phyloP scores from a whole-genome alignment of 2,329 filamentous ascomycete genomes.

The Alternaria tenuissima region DNA sequence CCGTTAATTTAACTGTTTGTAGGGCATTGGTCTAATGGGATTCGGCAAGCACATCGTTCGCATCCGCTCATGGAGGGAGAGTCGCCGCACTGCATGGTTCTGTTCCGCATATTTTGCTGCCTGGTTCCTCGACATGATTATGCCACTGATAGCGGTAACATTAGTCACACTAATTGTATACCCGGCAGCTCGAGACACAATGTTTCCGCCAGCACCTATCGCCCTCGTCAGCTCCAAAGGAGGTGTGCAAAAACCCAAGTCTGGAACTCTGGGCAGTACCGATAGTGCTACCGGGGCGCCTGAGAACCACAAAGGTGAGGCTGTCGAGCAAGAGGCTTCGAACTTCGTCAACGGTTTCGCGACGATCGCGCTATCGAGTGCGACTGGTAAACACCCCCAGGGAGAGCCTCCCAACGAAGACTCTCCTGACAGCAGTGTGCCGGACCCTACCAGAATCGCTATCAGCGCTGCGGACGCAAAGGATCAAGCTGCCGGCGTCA shows the following conservation, averaged over 20 bases:
- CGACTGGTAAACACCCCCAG: constrained; percentile 78
- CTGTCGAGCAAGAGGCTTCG: constrained; percentile 81
- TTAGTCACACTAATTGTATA: constrained; percentile 72
- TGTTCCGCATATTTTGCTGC: constrained; percentile 68
- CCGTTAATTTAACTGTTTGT: constrained; percentile 13
- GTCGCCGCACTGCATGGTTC: constrained; percentile 71
- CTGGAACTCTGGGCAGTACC: constrained; percentile 77
- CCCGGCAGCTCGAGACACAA: constrained; percentile 65
- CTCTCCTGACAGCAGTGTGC: constrained; percentile 60
- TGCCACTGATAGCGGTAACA: constrained; percentile 67
- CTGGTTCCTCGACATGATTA: constrained; percentile 76
- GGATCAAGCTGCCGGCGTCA: constrained; percentile 60
- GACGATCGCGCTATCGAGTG: constrained; percentile 75
- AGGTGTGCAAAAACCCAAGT: constrained; percentile 77
- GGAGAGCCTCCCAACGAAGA: constrained; percentile 61
- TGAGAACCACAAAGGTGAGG: constrained; percentile 83
- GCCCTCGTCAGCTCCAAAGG: constrained; percentile 75
- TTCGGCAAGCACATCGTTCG: constrained; percentile 78
- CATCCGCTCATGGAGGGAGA: constrained; percentile 81
- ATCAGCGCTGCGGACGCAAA: constrained; percentile 63
- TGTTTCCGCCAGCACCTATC: constrained; percentile 82
- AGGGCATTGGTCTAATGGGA: constrained; percentile 69
- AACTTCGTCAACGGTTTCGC: constrained; percentile 81
- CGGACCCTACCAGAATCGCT: constrained; percentile 68
- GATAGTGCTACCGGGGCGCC: constrained; percentile 83